These are phyloP conservation scores for Cornus florida DNA, from an alignment of 148 eudicot species.

Conservation along the genomic window DNA sequence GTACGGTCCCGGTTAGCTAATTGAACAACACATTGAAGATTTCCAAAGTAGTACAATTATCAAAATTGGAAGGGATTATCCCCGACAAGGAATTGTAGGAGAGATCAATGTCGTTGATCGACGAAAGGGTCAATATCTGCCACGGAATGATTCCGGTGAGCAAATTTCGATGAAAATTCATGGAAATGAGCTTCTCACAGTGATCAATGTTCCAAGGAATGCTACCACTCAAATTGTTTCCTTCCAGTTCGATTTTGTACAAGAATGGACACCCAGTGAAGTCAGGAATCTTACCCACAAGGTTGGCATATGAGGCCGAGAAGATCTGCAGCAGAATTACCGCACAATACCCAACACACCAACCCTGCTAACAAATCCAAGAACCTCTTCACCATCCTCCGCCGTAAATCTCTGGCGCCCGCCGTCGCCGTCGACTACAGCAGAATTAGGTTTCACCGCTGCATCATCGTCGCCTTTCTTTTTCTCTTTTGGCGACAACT, in stretches of 20 bases:
- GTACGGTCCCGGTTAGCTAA: constrained; percentile 64
- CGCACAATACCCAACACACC: no score
- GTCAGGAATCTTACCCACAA: constrained; percentile 67
- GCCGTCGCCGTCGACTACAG: no score
- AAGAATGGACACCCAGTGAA: constrained; percentile 67
- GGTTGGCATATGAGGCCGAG: constrained; percentile 45
- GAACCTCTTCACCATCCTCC: no score
- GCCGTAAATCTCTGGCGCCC: no score
- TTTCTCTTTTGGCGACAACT: no score
- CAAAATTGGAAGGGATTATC: constrained; percentile 71
- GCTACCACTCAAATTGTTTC: constrained; percentile 58
- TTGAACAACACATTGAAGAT: constrained; percentile 82
- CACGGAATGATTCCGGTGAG: constrained; percentile 91
- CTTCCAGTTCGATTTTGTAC: constrained; percentile 75
- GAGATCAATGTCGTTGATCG: constrained; percentile 75
- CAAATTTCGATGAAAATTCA: constrained; percentile 57
- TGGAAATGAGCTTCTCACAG: constrained; percentile 64
- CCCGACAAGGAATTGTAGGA: constrained; percentile 65
- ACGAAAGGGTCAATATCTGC: constrained; percentile 82
- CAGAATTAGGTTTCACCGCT: no score
- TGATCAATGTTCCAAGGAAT: constrained; percentile 86
- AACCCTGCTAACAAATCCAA: no score
- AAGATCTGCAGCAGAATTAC: constrained; percentile 38
- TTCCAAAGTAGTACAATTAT: constrained; percentile 66
- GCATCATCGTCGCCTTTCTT: no score